Conservation (phyloP, 805 yeast genomes). For the Candida schatavii region DNA sequence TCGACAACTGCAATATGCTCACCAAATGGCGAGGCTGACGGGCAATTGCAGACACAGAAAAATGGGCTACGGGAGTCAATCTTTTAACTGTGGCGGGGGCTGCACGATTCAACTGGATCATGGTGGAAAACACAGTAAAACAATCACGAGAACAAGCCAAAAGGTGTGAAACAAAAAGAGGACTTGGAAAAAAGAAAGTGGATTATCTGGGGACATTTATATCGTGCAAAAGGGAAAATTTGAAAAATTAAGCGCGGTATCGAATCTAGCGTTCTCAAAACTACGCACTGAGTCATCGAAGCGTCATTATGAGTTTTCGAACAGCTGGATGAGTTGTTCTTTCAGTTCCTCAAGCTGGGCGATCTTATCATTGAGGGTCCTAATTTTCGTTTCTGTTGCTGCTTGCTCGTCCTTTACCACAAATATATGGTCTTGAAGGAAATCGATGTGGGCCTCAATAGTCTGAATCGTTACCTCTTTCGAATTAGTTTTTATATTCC, state of each 20-base stretch:
- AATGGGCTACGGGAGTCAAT: conserved; percentile 3
- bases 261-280: too few relatives aligned
- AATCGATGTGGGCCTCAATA: conserved; percentile 4
- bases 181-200: too few relatives aligned
- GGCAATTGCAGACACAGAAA: conserved; percentile 8
- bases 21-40: conserved; percentile 66
- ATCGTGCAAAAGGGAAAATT: conserved; percentile 5
- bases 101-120: neutral
- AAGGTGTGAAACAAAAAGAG: too few relatives aligned
- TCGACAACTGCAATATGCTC: conserved; percentile 74
- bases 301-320: neutral
- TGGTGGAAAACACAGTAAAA: too few relatives aligned
- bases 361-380: neutral
- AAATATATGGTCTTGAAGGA: conserved; percentile 3
- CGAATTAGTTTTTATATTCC: neutral
- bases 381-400: neutral
- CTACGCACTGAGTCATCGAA: too few relatives aligned
- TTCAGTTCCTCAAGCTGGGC: neutral
- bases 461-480: neutral
- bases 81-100: conserved; percentile 2
- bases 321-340: neutral
- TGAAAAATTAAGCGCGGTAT: conserved; percentile 5
- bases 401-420: neutral
- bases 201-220: too few relatives aligned
- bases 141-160: too few relatives aligned